Conservation (phyloP, 352 stramenopile species). For the Phytophthora sp. region DNA sequence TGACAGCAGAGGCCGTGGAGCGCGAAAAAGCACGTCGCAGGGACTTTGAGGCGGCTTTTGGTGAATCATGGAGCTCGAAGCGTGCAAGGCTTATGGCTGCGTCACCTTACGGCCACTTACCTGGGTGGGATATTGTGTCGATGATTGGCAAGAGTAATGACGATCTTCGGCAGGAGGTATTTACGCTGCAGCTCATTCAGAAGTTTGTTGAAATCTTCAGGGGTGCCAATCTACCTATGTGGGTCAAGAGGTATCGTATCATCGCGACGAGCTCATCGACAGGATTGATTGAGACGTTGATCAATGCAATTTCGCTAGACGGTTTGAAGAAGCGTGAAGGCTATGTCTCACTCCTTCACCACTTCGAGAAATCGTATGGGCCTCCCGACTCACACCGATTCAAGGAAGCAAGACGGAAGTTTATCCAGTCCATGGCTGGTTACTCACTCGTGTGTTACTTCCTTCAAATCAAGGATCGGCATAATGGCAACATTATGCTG, state of each 20-base stretch:
- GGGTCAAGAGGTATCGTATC: constrained; percentile 97
- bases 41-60: constrained; percentile 90
- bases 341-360: constrained; percentile 92
- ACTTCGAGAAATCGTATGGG: constrained; percentile 97
- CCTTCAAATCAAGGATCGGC: constrained; percentile 99
- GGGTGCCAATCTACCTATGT: constrained; percentile 93
- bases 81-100: constrained; percentile 86
- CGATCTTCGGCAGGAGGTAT: constrained; percentile 99
- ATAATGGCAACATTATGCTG: constrained; percentile 99
- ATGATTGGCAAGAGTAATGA: constrained; percentile 99
- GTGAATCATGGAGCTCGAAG: constrained; percentile 96
- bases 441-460: constrained; percentile 99
- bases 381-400: constrained; percentile 87
- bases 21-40: constrained; percentile 81
- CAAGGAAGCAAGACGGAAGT: constrained; percentile 94
- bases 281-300: constrained; percentile 98
- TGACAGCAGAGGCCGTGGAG: constrained; percentile 82
- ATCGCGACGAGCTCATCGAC: constrained; percentile 95
- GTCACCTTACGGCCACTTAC: constrained; percentile 88
- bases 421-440: constrained; percentile 96
- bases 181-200: constrained; percentile 98
- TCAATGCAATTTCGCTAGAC: constrained; percentile 98
- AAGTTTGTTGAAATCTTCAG: constrained; percentile 98
- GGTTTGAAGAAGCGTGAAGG: constrained; percentile 97
- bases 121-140: constrained; percentile 94